phyloP scores from a whole-genome alignment of 1,284 basidiomycete species.

The Paramarasmius palmivorus region DNA sequence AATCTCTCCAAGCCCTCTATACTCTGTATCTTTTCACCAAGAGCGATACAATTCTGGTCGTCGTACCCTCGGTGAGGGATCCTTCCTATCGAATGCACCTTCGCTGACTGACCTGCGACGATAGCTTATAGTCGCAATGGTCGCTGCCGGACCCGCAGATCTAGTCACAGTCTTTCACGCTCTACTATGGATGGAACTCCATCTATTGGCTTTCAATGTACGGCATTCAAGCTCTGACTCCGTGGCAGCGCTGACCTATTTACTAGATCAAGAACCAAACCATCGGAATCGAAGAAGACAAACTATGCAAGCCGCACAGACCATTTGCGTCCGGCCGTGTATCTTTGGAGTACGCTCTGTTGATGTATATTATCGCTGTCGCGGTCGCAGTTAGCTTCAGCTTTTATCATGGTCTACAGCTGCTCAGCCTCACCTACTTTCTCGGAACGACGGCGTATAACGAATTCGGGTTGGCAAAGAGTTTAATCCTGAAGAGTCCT shows the following conservation, averaged over 20 bases:
- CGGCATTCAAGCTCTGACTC: too few species aligned
- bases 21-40: slow-evolving; percentile 6
- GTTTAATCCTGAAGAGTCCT: slow-evolving; percentile 32
- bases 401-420: slow-evolving; percentile 23
- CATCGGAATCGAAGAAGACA: slow-evolving; percentile 32
- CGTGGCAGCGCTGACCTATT: background rate
- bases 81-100: background rate
- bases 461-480: slow-evolving; percentile 28
- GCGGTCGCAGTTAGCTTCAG: slow-evolving; percentile 22
- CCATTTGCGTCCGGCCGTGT: slow-evolving; percentile 36
- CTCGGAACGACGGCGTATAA: slow-evolving; percentile 32
- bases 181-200: slow-evolving; percentile 3
- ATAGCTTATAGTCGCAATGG: background rate
- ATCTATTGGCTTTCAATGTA: slow-evolving; percentile 7
- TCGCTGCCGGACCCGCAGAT: slow-evolving; percentile 1
- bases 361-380: slow-evolving; percentile 26
- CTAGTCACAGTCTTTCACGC: background rate
- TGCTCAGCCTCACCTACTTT: slow-evolving; percentile 28
- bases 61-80: background rate
- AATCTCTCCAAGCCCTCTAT: slow-evolving; percentile 1
- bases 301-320: slow-evolving; percentile 33
- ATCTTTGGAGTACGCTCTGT: slow-evolving; percentile 25
- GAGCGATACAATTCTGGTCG: background rate
- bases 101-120: background rate
- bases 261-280: slow-evolving; percentile 7